Percentiles rank a stretch among this genome's conserved stretches.
phyloP scores from a whole-genome alignment of 768 basidiomycete species.

The Trametes cinnabarina region DNA sequence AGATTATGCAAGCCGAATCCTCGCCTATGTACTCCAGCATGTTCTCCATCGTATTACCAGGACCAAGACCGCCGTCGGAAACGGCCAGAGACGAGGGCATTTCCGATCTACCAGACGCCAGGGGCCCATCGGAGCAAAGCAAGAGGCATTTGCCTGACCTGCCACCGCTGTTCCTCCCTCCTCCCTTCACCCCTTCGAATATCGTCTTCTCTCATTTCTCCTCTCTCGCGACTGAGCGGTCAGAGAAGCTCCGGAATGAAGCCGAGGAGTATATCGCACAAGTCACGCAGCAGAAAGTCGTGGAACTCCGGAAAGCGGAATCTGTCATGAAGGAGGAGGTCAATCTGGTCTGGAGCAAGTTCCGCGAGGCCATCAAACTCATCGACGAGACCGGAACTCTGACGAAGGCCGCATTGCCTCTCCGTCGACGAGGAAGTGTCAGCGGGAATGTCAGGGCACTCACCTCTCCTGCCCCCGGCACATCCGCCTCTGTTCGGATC shows the following conservation, averaged over 20 bases:
- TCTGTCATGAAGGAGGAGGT: conserved; percentile 53
- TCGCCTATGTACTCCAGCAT: conserved; percentile 37
- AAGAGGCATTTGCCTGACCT: conserved; percentile 46
- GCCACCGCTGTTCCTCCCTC: conserved; percentile 66
- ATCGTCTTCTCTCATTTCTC: conserved; percentile 67
- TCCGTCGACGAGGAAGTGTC: conserved; percentile 13
- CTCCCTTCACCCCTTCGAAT: conserved; percentile 75
- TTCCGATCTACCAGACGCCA: conserved; percentile 3
- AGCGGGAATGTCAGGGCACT: conserved; percentile 11
- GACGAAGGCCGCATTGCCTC: background rate
- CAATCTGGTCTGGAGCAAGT: conserved; percentile 61
- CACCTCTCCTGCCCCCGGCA: conserved; percentile 4
- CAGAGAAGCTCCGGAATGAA: conserved; percentile 49
- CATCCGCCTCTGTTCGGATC: conserved; percentile 37
- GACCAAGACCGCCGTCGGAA: conserved; percentile 5
- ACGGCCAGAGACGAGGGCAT: conserved; percentile 1
- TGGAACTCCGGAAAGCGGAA: conserved; percentile 57
- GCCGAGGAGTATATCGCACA: conserved; percentile 59
- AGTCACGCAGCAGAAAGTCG: conserved; percentile 51
- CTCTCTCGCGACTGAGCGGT: conserved; percentile 52
- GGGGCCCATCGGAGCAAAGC: conserved; percentile 26
- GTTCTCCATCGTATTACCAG: conserved; percentile 30
- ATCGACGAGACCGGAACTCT: background rate
- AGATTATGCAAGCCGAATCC: conserved; percentile 23
- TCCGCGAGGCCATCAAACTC: conserved; percentile 35